Percentiles rank a stretch among this genome's conserved stretches.
These are phyloP conservation scores for Cercospora nicotianae DNA, from an alignment of 2,329 filamentous ascomycete genomes.

Conservation along the genomic window DNA sequence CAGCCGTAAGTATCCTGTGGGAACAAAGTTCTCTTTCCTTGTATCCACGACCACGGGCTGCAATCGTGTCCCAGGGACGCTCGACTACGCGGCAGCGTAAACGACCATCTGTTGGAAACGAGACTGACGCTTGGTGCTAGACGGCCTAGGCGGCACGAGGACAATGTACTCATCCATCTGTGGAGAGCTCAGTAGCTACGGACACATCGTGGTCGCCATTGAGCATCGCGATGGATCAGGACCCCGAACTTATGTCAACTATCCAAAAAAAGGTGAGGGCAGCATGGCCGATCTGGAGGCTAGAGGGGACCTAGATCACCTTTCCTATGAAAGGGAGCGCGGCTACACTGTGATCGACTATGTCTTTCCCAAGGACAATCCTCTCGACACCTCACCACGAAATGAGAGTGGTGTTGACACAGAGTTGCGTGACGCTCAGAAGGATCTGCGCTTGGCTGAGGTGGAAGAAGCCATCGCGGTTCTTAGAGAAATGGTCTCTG, in stretches of 20 bases:
- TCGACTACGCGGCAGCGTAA: not conserved
- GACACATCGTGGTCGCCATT: conserved; percentile 63
- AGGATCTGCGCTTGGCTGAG: conserved; percentile 63
- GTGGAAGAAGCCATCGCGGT: conserved; percentile 63
- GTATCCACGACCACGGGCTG: not conserved
- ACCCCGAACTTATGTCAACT: conserved; percentile 61
- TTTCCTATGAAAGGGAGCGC: conserved; percentile 26
- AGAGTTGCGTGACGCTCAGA: conserved; percentile 61
- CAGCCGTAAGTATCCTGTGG: conserved; percentile 40
- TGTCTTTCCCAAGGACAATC: conserved; percentile 56
- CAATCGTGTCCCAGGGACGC: not conserved
- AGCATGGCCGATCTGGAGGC: conserved; percentile 38
- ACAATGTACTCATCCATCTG: conserved; percentile 64
- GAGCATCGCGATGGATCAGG: conserved; percentile 67
- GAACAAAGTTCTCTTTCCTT: not conserved
- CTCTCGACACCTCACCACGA: conserved; percentile 50
- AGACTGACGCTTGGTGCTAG: not conserved
- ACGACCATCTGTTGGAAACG: not conserved
- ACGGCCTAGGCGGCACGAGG: conserved; percentile 64
- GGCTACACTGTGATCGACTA: conserved; percentile 51
- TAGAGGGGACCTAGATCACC: conserved; percentile 31
- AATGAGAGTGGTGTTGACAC: conserved; percentile 62
- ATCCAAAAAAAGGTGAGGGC: conserved; percentile 45
- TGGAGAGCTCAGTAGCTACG: conserved; percentile 66
- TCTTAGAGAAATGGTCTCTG: conserved; percentile 56